phyloP scores from a whole-genome alignment of 2,329 filamentous ascomycete species.

The Pseudogymnoascus sp. region DNA sequence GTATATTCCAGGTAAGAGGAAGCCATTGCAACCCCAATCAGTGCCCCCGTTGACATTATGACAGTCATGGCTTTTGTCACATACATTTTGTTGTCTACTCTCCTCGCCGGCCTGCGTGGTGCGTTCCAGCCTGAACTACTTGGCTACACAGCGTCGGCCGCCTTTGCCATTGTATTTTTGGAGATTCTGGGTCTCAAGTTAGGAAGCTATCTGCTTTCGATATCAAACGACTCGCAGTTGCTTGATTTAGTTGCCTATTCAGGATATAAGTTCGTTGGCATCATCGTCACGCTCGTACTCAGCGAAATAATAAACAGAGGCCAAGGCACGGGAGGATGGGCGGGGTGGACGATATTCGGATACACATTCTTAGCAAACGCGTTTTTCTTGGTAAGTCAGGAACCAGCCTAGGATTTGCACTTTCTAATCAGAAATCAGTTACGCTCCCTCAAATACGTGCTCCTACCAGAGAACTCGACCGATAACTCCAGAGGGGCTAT shows the following conservation, averaged over 20 bases:
- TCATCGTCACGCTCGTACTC: constrained; percentile 78
- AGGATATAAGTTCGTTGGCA: constrained; percentile 97
- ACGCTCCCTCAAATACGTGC: constrained; percentile 88
- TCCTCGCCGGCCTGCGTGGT: constrained; percentile 81
- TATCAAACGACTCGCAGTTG: constrained; percentile 88
- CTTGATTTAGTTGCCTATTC: constrained; percentile 92
- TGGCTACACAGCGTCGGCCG: constrained; percentile 78
- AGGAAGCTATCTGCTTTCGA: constrained; percentile 86
- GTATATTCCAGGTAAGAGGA: constrained; percentile 69
- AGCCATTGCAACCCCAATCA: not conserved
- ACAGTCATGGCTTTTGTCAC: constrained; percentile 89
- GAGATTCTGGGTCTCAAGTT: constrained; percentile 89
- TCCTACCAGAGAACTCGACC: constrained; percentile 72
- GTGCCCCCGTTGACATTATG: not conserved
- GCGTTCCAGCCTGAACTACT: constrained; percentile 91
- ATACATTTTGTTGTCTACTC: constrained; percentile 87
- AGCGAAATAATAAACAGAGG: constrained; percentile 71
- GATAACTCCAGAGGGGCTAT: constrained; percentile 51
- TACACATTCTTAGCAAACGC: constrained; percentile 94
- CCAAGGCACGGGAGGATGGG: constrained; percentile 76
- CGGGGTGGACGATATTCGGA: constrained; percentile 79
- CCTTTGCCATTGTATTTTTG: constrained; percentile 71
- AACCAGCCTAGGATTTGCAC: not conserved
- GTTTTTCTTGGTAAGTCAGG: constrained; percentile 70
- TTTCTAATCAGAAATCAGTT: constrained; percentile 46